A percentile compares a stretch with the other conserved stretches of the same genome.
Conservation (phyloP, 2,329 filamentous ascomycete species). For the Talaromyces islandicus region DNA sequence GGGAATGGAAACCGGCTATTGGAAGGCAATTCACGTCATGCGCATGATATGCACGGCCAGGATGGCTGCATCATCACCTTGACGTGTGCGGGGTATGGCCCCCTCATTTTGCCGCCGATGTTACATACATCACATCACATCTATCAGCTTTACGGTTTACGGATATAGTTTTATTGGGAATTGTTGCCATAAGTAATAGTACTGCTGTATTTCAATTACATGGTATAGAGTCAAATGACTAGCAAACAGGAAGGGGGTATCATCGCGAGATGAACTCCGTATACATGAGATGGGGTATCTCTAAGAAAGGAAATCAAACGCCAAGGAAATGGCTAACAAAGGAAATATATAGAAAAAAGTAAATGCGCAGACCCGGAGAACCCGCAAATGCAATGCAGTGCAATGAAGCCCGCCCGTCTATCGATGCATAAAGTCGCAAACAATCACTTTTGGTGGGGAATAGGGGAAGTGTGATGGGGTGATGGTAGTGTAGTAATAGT, state of each 20-base stretch:
- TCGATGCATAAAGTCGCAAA: conserved; percentile 3
- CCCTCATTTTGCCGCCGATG: background rate
- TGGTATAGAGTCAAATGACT: background rate
- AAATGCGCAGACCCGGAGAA: background rate
- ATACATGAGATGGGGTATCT: conserved; percentile 13
- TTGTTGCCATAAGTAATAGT: background rate
- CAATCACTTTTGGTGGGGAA: conserved; percentile 6
- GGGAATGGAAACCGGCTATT: background rate
- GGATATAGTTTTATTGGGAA: background rate
- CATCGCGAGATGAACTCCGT: conserved; percentile 10
- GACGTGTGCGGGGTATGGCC: background rate
- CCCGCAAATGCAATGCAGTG: conserved; percentile 12
- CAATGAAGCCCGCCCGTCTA: conserved; percentile 10
- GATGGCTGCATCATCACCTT: background rate
- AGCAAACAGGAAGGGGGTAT: conserved; percentile 6
- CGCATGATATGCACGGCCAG: background rate
- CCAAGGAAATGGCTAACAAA: conserved; percentile 10
- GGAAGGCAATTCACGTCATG: background rate
- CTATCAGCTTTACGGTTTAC: background rate
- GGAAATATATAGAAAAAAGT: conserved; percentile 6
- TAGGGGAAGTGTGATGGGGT: background rate
- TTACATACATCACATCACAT: background rate
- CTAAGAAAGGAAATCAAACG: conserved; percentile 10
- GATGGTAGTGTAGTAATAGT: background rate
- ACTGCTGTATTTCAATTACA: background rate